Percentiles rank a stretch among this genome's conserved stretches.
Evolutionary conservation across 2,329 filamentous ascomycete species (phyloP).

Genomic region (Claviceps paspali): DNA sequence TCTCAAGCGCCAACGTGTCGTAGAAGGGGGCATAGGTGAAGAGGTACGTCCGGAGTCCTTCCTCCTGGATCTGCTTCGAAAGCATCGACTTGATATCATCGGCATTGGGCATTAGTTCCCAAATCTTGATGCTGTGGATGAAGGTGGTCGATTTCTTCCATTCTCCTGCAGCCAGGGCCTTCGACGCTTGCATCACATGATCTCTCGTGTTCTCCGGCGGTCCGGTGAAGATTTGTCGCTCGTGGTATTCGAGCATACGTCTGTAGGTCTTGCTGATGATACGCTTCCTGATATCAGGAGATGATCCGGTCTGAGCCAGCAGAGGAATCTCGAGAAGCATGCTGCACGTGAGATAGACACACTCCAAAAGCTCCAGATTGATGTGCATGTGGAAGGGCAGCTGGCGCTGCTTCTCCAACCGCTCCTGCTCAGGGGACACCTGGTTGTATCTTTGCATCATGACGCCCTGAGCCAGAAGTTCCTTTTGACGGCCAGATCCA

Average conservation of each 20-base stretch:
- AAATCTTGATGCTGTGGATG: constrained; percentile 98
- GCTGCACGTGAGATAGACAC: constrained; percentile 95
- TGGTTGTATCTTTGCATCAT: constrained; percentile 96
- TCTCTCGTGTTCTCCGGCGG: constrained; percentile 97
- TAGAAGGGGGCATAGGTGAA: constrained; percentile 99
- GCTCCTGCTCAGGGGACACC: constrained; percentile 94
- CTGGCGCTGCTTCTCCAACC: constrained; percentile 90
- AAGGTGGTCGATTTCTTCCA: constrained; percentile 95
- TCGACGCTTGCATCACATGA: constrained; percentile 98
- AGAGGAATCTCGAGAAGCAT: constrained; percentile 98
- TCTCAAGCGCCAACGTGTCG: constrained; percentile 79
- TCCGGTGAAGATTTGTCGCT: constrained; percentile 97
- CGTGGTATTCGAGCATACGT: constrained; percentile 97
- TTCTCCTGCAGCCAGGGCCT: constrained; percentile 88
- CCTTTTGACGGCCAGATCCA: constrained; percentile 93
- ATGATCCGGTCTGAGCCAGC: constrained; percentile 89
- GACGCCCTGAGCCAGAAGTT: constrained; percentile 90
- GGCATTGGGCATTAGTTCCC: constrained; percentile 89
- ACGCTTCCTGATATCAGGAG: constrained; percentile 91
- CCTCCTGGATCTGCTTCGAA: constrained; percentile 94
- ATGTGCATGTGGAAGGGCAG: constrained; percentile 99
- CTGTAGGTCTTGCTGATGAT: constrained; percentile 99
- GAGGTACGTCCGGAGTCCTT: constrained; percentile 93
- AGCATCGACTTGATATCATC: constrained; percentile 96
- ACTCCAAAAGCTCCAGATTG: constrained; percentile 95